Base-by-base conservation (phyloP, 2,329 filamentous ascomycete species). In the Massarina eburnea region DNA sequence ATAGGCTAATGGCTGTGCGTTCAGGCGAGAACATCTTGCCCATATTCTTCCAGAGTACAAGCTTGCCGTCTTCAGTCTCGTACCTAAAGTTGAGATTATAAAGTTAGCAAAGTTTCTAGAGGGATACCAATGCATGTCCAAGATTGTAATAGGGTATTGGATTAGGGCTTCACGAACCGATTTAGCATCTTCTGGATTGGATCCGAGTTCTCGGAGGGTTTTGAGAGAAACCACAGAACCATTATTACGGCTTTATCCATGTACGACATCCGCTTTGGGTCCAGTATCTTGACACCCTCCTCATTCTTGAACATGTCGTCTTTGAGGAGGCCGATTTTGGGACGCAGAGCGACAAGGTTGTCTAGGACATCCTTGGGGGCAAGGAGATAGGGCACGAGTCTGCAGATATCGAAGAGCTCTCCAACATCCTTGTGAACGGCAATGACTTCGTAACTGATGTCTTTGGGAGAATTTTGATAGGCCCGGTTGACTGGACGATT, bases 311-410 rank as follows among this genome's bases (percentile, higher is more conserved):
- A 39, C 2, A 27, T 15, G 1, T 22, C 19, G 4, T 27, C 7
- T 9, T 26, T 35, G 12, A 45, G 12, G 10, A 22, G 15, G 15
- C 8, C 24, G 19, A 14, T 15, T 14, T 30, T 30, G 12, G 12
- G 9, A 17, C 21, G 20, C 19, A 41, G 30, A 14, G 29, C 19
- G n/a, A n/a, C n/a, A 19, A 40, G 27, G 8, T 30, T 29, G 8
- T 36, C 37, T 20, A 45, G 21, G 17, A 34, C 24, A 17, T n/a
- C 3, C 9, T n/a, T 17, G 14, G 43, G 29, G 5, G 27, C 43
- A 21, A 45, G 43, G 12, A 45, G 43, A 27, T 45, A 45, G 4
- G 43, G 43, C 22, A 45, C 37, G 12, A 30, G 22, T 8, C 35
- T 37, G 33, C 43, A 41, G 14, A 45, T 19, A n/a, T n/a, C 21